Conservation (phyloP, 805 yeast genomes). For the Yarrowia hollandica region DNA sequence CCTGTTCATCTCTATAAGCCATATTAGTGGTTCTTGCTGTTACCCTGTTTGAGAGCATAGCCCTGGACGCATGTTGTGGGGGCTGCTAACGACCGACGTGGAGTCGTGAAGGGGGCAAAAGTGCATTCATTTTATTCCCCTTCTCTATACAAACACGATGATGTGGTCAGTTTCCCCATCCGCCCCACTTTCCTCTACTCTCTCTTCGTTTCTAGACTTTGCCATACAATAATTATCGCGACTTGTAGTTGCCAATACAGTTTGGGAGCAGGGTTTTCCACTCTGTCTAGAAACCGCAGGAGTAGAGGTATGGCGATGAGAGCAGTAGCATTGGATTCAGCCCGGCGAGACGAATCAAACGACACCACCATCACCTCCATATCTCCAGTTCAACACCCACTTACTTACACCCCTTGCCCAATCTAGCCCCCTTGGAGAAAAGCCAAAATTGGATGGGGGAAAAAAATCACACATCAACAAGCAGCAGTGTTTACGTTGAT, state of each 20-base stretch:
- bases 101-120: no score
- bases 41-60: neutral
- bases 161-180: neutral
- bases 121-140: neutral
- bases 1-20: neutral
- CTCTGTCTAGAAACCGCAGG: neutral
- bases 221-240: neutral
- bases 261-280: slow-evolving; percentile 1
- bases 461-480: no score
- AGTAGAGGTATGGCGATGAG: no score
- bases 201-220: neutral
- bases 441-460: no score
- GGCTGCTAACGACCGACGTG: no score
- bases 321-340: neutral
- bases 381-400: no score
- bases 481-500: neutral
- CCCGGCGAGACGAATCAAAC: neutral
- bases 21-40: slow-evolving; percentile 10
- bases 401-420: no score
- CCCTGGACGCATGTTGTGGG: neutral
- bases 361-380: no score
- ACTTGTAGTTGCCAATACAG: slow-evolving; percentile 6
- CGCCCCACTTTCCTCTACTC: neutral
- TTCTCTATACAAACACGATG: neutral
- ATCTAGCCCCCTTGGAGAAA: no score